Conservation (phyloP, 2,329 filamentous ascomycete genomes). For the Colletotrichum orchidophilum region DNA sequence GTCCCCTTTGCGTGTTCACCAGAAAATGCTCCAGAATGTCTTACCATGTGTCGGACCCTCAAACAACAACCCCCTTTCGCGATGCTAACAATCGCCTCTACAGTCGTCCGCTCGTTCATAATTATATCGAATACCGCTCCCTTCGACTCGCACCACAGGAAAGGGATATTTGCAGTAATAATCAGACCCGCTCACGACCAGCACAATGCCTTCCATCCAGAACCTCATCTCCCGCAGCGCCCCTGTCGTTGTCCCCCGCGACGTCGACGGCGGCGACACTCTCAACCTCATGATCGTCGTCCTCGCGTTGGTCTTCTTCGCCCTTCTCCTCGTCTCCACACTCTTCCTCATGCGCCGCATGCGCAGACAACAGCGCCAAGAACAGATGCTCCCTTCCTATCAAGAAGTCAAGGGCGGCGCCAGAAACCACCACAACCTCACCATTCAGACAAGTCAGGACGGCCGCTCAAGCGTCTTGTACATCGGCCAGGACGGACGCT, state of each 20-base stretch:
- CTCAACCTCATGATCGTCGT: slow-evolving; percentile 83
- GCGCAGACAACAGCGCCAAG: slow-evolving; percentile 56
- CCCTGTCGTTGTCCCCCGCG: slow-evolving; percentile 48
- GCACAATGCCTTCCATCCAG: slow-evolving; percentile 50
- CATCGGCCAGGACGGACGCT: slow-evolving; percentile 78
- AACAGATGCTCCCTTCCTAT: slow-evolving; percentile 74
- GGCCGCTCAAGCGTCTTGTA: slow-evolving; percentile 77
- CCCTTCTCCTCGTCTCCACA: slow-evolving; percentile 71
- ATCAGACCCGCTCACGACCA: slow-evolving; percentile 7
- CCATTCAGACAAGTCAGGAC: slow-evolving; percentile 63
- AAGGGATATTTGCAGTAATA: slow-evolving; percentile 17
- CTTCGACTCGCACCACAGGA: slow-evolving; percentile 12
- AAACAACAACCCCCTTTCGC: slow-evolving; percentile 5
- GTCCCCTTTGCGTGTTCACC: slow-evolving; percentile 10
- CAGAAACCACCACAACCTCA: slow-evolving; percentile 64
- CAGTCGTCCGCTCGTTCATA: slow-evolving; percentile 28
- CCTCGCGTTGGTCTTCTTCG: slow-evolving; percentile 79
- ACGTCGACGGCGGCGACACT: slow-evolving; percentile 64
- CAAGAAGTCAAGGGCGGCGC: slow-evolving; percentile 65
- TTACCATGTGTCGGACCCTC: slow-evolving; percentile 5
- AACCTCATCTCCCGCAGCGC: slow-evolving; percentile 50
- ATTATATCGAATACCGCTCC: slow-evolving; percentile 23
- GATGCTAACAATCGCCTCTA: slow-evolving; percentile 14
- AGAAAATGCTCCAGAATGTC: slow-evolving; percentile 28
- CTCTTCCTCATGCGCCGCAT: slow-evolving; percentile 80